Evolutionary conservation across 352 stramenopile genomes (phyloP), one percentile per base, ranked within the genome.

Genomic region (Phytophthora cryptogea): DNA sequence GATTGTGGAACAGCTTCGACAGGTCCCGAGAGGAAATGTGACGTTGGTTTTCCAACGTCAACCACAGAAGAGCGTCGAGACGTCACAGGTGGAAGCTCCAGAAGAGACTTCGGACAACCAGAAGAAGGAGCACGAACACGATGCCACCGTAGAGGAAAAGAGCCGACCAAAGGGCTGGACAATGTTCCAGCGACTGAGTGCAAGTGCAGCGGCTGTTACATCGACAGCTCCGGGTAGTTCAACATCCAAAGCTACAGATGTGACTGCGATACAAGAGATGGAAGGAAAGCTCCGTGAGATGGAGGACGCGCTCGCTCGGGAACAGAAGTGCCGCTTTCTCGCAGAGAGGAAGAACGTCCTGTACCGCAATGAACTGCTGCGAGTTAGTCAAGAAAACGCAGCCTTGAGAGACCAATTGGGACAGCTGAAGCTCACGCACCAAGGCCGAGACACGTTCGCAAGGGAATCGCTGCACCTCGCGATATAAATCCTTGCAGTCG

Each of bases 331-430:
- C 50, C 82, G 80, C 30, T 86, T 86, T 30, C 68, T 92, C 17
- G 72, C 78, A 4, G 82, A 92, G 59, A 72, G 80, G 39, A 89
- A 89, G 66, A 89, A 89, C 56, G 84, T 89, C 30, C 16, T 92
- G 26, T 92, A 92, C 30, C 80, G 82, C 55, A 87, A 87, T 28
- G 82, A 87, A 41, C 59, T 92, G 14, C 43, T 83, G 42, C 57
- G 74, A 0, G 50, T 88, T 16, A 82, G 71, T 14, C 75, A 89
- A 9, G 78, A 87, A 58, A 92, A 87, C 51, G 36, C 72, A 11
- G 49, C 64, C 39, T 59, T 92, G 16, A 71, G 73, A 9, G 80
- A 74, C 48, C 63, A 79, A 39, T 33, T 87, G 20, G 53, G 48
- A 7, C 55, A 69, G 10, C 33, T 60, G 23, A 60, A 69, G 27